These are phyloP conservation scores for Penicillium atrosanguineum DNA, from an alignment of 495 filamentous ascomycete species.

Conservation along the genomic window DNA sequence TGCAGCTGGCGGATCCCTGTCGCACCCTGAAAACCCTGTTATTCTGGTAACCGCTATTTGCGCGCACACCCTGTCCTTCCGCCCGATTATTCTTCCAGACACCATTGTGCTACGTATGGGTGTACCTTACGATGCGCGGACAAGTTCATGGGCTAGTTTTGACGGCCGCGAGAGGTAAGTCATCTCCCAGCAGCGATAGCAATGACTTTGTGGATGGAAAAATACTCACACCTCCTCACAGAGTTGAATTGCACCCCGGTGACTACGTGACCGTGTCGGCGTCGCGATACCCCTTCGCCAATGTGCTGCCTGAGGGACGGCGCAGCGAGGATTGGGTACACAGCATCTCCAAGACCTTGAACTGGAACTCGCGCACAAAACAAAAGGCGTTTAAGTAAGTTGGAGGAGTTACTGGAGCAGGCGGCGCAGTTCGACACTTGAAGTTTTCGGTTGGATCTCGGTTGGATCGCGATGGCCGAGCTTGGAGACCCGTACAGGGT, in stretches of 20 bases:
- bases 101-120: constrained; percentile 89
- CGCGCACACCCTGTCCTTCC: constrained; percentile 92
- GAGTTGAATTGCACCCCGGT: constrained; percentile 79
- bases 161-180: constrained; percentile 79
- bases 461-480: constrained; percentile 3
- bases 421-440: not conserved
- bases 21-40: constrained; percentile 95
- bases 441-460: not conserved
- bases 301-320: constrained; percentile 71
- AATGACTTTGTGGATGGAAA: not conserved
- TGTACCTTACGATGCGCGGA: constrained; percentile 88
- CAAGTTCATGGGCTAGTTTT: constrained; percentile 93
- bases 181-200: not conserved
- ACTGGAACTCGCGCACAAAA: constrained; percentile 84
- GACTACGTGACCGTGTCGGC: constrained; percentile 97
- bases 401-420: too few relatives aligned
- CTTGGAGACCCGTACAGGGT: constrained; percentile 1
- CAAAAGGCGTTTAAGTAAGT: constrained; percentile 59
- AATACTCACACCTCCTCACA: constrained; percentile 18
- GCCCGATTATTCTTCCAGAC: constrained; percentile 92
- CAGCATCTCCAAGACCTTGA: constrained; percentile 81
- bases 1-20: constrained; percentile 90
- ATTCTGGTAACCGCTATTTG: constrained; percentile 95
- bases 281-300: constrained; percentile 88
- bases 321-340: constrained; percentile 90